Base-by-base conservation (phyloP, 169 alveolate genomes). In the Plasmodium relictum region DNA sequence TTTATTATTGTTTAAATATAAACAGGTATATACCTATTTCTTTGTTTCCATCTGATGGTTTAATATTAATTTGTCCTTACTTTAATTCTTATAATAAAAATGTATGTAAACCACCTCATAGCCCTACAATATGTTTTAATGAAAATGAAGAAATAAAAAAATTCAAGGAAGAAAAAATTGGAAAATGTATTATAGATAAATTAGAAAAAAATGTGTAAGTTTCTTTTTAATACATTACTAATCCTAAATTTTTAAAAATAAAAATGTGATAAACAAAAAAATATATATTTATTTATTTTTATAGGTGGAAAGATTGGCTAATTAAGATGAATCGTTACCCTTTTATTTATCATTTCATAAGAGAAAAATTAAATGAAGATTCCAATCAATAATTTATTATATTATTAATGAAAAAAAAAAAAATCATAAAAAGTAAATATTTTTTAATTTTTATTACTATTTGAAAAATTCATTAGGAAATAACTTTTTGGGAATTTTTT, bases 21-120 rank as follows among this genome's bases (percentile, higher is more conserved):
- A 56, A 85, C 26, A 92, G 70, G 3, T 45, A 74, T 39, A 63
- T 94, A 0, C 92, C 93, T 56, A 90, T 92, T 2, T 80, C 89
- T 10, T 18, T 89, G 2, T 94, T 93, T 52, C 96, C 96, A 8
- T 88, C 96, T 6, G 95, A 94, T 50, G 96, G 96, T 4, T 69
- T 94, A 39, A 87, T 94, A 63, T 91, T 94, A 41, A 52, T 78
- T 45, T 78, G 89, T 41, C 89, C 89, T 1, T 78, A 63, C 44
- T 78, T 78, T 59, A 78, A 78, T 42, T 50, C 89, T 6, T 78
- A 78, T 7, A 78, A 78, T 24, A 76, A 78, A 69, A 78, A 78
- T 56, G 48, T 58, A 18, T 78, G 89, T 16, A 78, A 78, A 10
- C 76, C 74, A 6, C 89, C 89, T 18, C 69, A 63, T 20, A 78